Evolutionary conservation across 2,329 filamentous ascomycete species (phyloP).

Genomic region (Dothistroma pini): DNA sequence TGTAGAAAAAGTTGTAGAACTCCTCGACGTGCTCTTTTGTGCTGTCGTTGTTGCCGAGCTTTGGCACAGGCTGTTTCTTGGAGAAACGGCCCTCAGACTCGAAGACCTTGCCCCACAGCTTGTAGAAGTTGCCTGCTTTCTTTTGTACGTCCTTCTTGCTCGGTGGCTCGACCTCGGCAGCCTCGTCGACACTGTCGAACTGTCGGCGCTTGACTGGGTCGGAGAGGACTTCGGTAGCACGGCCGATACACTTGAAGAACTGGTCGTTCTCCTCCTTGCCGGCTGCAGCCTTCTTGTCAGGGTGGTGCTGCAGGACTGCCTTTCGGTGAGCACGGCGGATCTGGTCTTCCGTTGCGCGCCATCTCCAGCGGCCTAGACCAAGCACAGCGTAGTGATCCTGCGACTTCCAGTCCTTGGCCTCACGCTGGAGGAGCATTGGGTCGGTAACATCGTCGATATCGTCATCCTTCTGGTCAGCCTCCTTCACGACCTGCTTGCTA

Average conservation of each 20-base stretch:
- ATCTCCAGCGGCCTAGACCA: constrained; percentile 87
- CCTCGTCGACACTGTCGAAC: constrained; percentile 95
- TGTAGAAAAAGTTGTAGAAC: constrained; percentile 99
- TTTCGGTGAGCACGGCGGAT: constrained; percentile 99
- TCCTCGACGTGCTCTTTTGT: constrained; percentile 84
- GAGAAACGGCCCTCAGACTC: constrained; percentile 91
- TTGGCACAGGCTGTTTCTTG: constrained; percentile 81
- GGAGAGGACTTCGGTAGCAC: constrained; percentile 87
- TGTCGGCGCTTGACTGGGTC: constrained; percentile 91
- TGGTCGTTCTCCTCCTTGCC: constrained; percentile 88
- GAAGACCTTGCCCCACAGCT: constrained; percentile 88
- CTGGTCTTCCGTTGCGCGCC: constrained; percentile 90
- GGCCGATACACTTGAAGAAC: constrained; percentile 99
- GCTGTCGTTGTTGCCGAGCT: constrained; percentile 78
- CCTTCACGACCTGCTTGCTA: constrained; percentile 89
- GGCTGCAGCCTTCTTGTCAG: constrained; percentile 94
- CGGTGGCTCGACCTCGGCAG: constrained; percentile 86
- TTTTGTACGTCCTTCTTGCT: constrained; percentile 78
- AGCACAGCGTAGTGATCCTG: constrained; percentile 99
- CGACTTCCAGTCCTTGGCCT: constrained; percentile 98
- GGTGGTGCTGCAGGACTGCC: constrained; percentile 99
- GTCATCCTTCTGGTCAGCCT: constrained; percentile 83
- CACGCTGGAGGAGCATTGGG: constrained; percentile 81
- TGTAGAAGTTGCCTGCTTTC: constrained; percentile 84
- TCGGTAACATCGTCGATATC: constrained; percentile 95